phyloP scores from a whole-genome alignment of 164 flowering plant species.

The Chimonanthus praecox region DNA sequence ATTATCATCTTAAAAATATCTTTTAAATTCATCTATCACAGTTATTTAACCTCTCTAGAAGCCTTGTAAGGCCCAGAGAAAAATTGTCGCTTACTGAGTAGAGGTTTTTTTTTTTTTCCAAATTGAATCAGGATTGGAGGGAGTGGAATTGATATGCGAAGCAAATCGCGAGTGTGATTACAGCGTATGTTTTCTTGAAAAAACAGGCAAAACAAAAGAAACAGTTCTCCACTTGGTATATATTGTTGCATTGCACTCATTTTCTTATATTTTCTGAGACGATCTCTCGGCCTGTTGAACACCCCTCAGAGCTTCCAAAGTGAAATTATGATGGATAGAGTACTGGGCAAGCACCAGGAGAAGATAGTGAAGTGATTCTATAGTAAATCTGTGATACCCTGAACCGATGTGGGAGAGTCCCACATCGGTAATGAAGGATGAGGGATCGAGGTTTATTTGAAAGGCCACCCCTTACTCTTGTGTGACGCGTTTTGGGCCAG shows the following conservation, averaged over 20 bases:
- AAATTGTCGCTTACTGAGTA: background rate
- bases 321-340: conserved; percentile 99
- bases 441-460: too few relatives aligned
- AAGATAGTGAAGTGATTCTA: conserved; percentile 97
- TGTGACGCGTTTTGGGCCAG: too few relatives aligned
- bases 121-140: conserved; percentile 40
- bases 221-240: background rate
- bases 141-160: conserved; percentile 39
- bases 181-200: background rate
- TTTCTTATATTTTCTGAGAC: conserved; percentile 38
- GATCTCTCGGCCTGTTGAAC: conserved; percentile 72
- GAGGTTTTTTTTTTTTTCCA: background rate
- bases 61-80: too few relatives aligned
- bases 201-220: too few relatives aligned
- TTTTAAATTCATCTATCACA: too few relatives aligned
- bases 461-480: too few relatives aligned
- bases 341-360: conserved; percentile 99
- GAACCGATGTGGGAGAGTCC: too few relatives aligned
- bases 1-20: too few relatives aligned
- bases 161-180: conserved; percentile 37
- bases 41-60: too few relatives aligned
- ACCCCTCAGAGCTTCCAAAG: conserved; percentile 92
- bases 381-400: too few relatives aligned
- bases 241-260: background rate
- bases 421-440: too few relatives aligned